Base-by-base conservation (phyloP, 495 filamentous ascomycete genomes). In the Aspergillus sclerotiicarbonarius region DNA sequence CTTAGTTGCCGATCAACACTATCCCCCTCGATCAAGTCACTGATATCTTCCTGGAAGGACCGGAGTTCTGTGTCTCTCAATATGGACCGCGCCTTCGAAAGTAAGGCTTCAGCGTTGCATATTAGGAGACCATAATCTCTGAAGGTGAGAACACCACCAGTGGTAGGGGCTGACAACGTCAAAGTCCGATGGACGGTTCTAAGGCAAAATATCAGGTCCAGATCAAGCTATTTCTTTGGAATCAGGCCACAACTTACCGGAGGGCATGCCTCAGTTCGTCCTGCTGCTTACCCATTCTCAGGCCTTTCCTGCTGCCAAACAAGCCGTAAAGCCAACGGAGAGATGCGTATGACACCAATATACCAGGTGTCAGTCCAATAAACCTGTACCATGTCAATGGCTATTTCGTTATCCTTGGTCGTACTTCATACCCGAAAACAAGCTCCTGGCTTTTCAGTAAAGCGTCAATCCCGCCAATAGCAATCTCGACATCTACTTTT, bases 401-500 rank as follows among this genome's bases (percentile, higher is more conserved):
- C 19, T 25, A 15, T 18, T 6, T 8, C 16, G 15, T 21, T 29
- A 12, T 20, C 5, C 32, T 25, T 16, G 20, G 16, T 6, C 13
- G 43, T 12, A 54, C 19, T 13, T 57, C 71, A 55, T 72, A 84
- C 67, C 91, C 94, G 75, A 98, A 98, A 30, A 98, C 90, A 49
- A 98, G 85, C 67, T 98, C 93, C 66, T 98, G 94, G 62, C 91
- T 96, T 75, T 93, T 96, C 12, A 98, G 77, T 19, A 98, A 78
- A 25, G 90, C 76, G 71, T 98, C 91, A 54, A 98, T 98, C 13
- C 94, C 94, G 54, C 89, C 88, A 69, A 98, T 89, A 15, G 94
- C 94, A 55, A 98, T 86, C 71, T 98, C 94, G 8, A 98, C 88
- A 63, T 98, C 94, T 29, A 98, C 94, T 76, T 98, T 98, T 0